These are phyloP conservation scores for Beauveria caledonica DNA, from an alignment of 2,329 filamentous ascomycete species.

Conservation along the genomic window DNA sequence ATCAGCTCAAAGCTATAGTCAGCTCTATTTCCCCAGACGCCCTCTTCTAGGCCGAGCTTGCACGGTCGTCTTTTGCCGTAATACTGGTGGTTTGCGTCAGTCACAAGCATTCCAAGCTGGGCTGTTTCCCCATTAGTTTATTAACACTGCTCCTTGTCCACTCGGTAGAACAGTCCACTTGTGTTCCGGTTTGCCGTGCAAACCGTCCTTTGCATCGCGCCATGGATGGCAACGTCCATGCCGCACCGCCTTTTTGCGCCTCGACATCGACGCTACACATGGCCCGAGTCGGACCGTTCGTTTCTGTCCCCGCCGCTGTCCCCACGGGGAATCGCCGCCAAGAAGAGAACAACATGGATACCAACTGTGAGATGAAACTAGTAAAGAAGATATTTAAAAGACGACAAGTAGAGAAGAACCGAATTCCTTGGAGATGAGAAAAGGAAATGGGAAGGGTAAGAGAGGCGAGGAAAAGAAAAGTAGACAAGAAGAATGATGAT, in stretches of 20 bases:
- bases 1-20: neutral
- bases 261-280: neutral
- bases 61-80: neutral
- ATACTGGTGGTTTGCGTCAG: neutral
- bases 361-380: too few species aligned
- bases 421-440: too few species aligned
- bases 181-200: neutral
- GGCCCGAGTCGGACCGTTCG: constrained; percentile 4
- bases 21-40: neutral
- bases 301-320: neutral
- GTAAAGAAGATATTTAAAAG: too few species aligned
- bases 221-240: neutral
- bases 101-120: neutral
- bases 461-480: too few species aligned
- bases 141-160: neutral
- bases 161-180: neutral
- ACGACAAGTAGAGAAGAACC: too few species aligned
- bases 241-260: neutral
- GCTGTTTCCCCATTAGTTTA: neutral
- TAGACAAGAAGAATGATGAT: too few species aligned
- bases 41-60: neutral
- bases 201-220: neutral
- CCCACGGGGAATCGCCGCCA: constrained; percentile 2
- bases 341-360: too few species aligned
- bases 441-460: too few species aligned